Base-by-base conservation (phyloP, 1,284 basidiomycete species). In the Fomitopsis schrenkii region DNA sequence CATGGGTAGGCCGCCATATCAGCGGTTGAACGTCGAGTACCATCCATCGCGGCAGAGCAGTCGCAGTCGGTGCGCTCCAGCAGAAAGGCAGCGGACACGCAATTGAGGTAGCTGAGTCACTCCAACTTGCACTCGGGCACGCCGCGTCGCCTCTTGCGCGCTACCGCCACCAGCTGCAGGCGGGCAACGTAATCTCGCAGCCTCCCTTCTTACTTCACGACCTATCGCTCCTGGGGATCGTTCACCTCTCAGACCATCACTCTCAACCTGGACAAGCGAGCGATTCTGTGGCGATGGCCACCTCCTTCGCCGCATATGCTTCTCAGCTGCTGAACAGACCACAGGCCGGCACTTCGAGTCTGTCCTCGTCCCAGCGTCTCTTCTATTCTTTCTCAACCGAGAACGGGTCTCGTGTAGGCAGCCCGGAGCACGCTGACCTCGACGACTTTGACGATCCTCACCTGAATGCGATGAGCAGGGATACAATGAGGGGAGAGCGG, bases 351-450 rank as follows among this genome's bases (percentile, higher is more conserved):
- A 67, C 73, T 69, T 68, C 76, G 35, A 80, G 76, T 72, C 75
- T 79, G 68, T 77, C 80, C n/a, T 85, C 86, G 48, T 86, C 84
- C 38, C 88, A 90, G 72, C 89, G 90, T 61, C 82, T 91, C 71
- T 91, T 91, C 79, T 91, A 88, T 79, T 91, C 89, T 17, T 91
- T 91, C 72, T 87, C 86, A 53, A 89, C 87, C 66, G 86, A 90
- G 74, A 80, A 85, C 62, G 87, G 80, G 62, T 88, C 86, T 68
- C 83, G 81, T 69, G 76, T 75, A 68, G 83, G 79, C 65, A 76
- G 79, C 68, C 71, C 74, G 59, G 67, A 76, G 63, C 78, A 81
- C 66, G 77, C 76, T 44, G 82, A 85, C 68, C 76, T 89, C 55
- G 87, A 90, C 71, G 89, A 91, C 77, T 68, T 82, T 44, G 86